Percentiles rank a stretch among this genome's conserved stretches.
Evolutionary conservation across 768 basidiomycete genomes (phyloP).

Genomic region (Russula sp.): DNA sequence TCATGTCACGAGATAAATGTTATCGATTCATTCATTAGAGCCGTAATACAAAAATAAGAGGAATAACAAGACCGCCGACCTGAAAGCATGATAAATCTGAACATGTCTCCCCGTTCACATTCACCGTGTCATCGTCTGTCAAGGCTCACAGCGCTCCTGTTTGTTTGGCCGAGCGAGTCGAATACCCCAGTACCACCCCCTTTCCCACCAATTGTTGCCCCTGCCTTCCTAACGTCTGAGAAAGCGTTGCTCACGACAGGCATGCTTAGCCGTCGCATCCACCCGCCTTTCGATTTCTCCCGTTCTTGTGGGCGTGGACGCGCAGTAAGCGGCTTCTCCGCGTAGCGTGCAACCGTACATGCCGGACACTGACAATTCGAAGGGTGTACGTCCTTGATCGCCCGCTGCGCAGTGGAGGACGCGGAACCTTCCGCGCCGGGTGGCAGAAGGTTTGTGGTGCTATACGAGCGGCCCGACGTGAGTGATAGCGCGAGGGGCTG

Average conservation of each 20-base stretch:
- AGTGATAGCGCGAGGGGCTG: slow-evolving; percentile 14
- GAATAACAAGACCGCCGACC: neutral
- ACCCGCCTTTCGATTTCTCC: slow-evolving; percentile 55
- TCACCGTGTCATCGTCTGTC: slow-evolving; percentile 1
- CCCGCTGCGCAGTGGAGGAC: slow-evolving; percentile 18
- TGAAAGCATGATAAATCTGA: neutral
- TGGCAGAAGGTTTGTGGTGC: slow-evolving; percentile 34
- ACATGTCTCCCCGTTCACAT: neutral
- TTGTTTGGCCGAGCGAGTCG: slow-evolving; percentile 12
- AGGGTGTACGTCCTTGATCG: slow-evolving; percentile 36
- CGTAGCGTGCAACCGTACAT: slow-evolving; percentile 55
- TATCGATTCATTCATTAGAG: no score
- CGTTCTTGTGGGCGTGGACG: slow-evolving; percentile 41
- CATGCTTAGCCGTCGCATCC: slow-evolving; percentile 76
- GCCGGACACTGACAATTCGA: slow-evolving; percentile 60
- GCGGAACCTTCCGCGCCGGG: slow-evolving; percentile 27
- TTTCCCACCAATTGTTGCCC: neutral
- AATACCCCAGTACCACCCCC: neutral
- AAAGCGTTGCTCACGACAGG: slow-evolving; percentile 53
- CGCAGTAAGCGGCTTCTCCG: slow-evolving; percentile 29
- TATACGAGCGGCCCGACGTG: slow-evolving; percentile 33
- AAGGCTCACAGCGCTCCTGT: slow-evolving; percentile 10
- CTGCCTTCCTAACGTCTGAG: slow-evolving; percentile 46
- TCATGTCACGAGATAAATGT: neutral
- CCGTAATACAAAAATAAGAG: neutral